Evolutionary conservation across 1,284 basidiomycete species (phyloP), one percentile per base, ranked within the genome.

Genomic region (Cutaneotrichosporon sp.): DNA sequence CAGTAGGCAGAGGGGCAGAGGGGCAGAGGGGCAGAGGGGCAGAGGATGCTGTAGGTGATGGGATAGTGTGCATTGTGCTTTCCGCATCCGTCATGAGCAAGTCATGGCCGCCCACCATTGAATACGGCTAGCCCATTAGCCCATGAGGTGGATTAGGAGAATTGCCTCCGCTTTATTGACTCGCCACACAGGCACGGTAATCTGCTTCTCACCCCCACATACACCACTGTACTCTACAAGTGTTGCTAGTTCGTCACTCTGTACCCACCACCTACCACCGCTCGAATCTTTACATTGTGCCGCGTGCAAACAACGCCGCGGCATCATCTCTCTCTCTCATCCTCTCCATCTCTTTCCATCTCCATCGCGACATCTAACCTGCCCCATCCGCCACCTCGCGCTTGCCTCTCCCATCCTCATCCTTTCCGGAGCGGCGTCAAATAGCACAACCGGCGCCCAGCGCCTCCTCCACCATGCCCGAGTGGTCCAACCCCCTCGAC

Each of bases 401-500:
- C 45, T 16, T 5, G 11, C 46, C 24, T 47, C 46, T 25, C 43
- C 47, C 24, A 25, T 29, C 24, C 10, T 6, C n/a, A n/a, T n/a
- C 7, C 25, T 22, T 29, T 18, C 4, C 38, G 16, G 29, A n/a
- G 16, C 38, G 18, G 5, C 38, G 5, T 42, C 38, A 18, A 42
- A 8, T 42, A n/a, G n/a, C n/a, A n/a, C n/a, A n/a, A n/a, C n/a
- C n/a, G n/a, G n/a, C n/a, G n/a, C 18, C 36, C 6, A 38, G 14
- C 14, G 36, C 36, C 14, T 4, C 38, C 38, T 42, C 38, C 18
- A 42, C 38, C 38, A 42, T 42, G 38, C 38, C 38, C 5, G 38
- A 42, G 1, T 38, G 51, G 51, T 20, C 33, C 20, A 38, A 53
- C 34, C 33, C 51, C 8, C 51, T 53, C 33, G 51, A 53, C 34